Percentiles rank a stretch among this genome's conserved stretches.
Conservation (phyloP, 495 filamentous ascomycete genomes). For the Penicillium canescens region DNA sequence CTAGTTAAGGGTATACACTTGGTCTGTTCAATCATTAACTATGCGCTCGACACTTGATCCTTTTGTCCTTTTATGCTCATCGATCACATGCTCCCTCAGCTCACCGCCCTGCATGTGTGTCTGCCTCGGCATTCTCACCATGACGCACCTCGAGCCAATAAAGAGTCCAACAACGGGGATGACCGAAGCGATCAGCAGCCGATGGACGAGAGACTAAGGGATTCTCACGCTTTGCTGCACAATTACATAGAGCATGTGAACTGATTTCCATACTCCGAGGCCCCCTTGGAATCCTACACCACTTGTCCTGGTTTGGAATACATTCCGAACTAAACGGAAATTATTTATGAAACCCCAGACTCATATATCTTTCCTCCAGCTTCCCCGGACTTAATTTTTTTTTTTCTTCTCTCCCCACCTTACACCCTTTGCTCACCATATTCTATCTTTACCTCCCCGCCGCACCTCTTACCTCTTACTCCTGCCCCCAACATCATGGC, state of each 20-base stretch:
- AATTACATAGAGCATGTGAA: slow-evolving; percentile 6
- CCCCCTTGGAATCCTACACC: slow-evolving; percentile 6
- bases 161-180: slow-evolving; percentile 12
- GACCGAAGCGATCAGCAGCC: slow-evolving; percentile 25
- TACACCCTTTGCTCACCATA: slow-evolving; percentile 2
- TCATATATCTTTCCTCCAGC: slow-evolving; percentile 24
- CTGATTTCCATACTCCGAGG: slow-evolving; percentile 17
- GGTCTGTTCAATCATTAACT: background rate
- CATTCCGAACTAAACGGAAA: slow-evolving; percentile 13
- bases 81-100: slow-evolving; percentile 1
- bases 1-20: no score
- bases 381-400: slow-evolving; percentile 28
- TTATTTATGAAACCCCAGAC: slow-evolving; percentile 7
- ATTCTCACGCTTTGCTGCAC: slow-evolving; percentile 4
- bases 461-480: background rate
- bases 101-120: background rate
- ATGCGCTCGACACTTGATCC: no score
- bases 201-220: slow-evolving; percentile 14
- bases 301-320: slow-evolving; percentile 8
- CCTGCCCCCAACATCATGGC: slow-evolving; percentile 62
- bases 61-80: background rate
- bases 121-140: slow-evolving; percentile 35
- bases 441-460: background rate
- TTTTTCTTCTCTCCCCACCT: slow-evolving; percentile 20
- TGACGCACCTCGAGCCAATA: slow-evolving; percentile 31